Percentiles rank a stretch among this genome's conserved stretches.
These are phyloP conservation scores for Syzygium oleosum DNA, from an alignment of 345 rosid genomes.

Conservation along the genomic window DNA sequence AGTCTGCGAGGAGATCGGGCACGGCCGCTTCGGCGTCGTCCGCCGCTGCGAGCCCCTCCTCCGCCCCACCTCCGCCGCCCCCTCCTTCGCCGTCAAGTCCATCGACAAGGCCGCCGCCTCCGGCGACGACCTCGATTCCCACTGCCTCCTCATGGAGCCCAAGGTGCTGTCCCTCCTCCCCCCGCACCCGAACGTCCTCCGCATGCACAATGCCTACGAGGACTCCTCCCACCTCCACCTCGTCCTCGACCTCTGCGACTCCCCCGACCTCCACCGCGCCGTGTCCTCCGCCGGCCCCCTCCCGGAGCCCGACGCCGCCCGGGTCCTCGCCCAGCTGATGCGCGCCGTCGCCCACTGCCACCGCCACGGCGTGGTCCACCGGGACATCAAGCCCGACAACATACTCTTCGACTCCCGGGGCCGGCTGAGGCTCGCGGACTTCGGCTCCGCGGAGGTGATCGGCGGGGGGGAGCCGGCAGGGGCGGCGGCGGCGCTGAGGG, in stretches of 20 bases:
- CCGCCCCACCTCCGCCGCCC: not conserved
- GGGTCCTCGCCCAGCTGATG: constrained; percentile 40
- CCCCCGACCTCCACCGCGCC: constrained; percentile 40
- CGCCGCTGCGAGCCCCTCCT: constrained; percentile 32
- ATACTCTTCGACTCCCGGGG: constrained; percentile 33
- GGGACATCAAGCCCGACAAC: constrained; percentile 84
- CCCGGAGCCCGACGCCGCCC: constrained; percentile 41
- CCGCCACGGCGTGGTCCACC: constrained; percentile 50
- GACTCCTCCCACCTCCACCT: constrained; percentile 22
- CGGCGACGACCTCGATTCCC: constrained; percentile 59
- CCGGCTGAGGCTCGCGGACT: constrained; percentile 50
- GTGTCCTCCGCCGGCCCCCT: constrained; percentile 13
- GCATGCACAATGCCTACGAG: constrained; percentile 47
- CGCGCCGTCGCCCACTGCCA: constrained; percentile 70
- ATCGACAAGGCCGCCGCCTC: constrained; percentile 38
- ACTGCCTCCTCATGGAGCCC: constrained; percentile 61
- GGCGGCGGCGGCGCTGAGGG: constrained; percentile 15
- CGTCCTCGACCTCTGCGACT: constrained; percentile 58
- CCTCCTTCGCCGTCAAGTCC: constrained; percentile 48
- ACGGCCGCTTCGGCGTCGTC: constrained; percentile 59
- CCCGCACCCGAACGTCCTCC: constrained; percentile 59
- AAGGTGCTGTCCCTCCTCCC: constrained; percentile 58
- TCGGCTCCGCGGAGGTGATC: constrained; percentile 66
- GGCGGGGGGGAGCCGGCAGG: constrained; percentile 10
- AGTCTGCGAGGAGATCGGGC: constrained; percentile 47